Conservation (phyloP, 345 rosid genomes). For the Clarkia xantiana region DNA sequence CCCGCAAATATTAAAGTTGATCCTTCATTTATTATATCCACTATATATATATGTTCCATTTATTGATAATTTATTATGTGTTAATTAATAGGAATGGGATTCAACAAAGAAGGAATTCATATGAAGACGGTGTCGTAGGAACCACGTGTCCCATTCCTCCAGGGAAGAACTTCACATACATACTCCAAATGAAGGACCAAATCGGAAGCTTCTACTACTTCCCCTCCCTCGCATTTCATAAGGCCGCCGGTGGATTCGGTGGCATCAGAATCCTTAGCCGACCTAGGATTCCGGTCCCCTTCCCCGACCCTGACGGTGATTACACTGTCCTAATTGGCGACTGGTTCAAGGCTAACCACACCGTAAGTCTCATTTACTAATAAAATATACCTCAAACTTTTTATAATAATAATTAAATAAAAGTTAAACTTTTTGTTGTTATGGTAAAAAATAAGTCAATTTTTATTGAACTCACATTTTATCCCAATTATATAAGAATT, state of each 20-base stretch:
- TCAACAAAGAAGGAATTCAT: conserved; percentile 81
- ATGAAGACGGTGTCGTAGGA: conserved; percentile 62
- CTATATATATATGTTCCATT: not conserved
- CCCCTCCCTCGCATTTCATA: conserved; percentile 68
- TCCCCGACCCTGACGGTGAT: conserved; percentile 44
- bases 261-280: conserved; percentile 63
- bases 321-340: conserved; percentile 59
- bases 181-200: conserved; percentile 64
- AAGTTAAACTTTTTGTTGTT: too few species aligned
- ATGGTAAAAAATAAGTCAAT: too few species aligned
- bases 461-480: too few species aligned
- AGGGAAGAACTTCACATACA: conserved; percentile 69
- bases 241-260: conserved; percentile 67
- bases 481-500: too few species aligned
- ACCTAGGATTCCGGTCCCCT: conserved; percentile 57
- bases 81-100: conserved; percentile 43
- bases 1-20: not conserved
- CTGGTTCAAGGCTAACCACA: conserved; percentile 58
- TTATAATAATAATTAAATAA: too few species aligned
- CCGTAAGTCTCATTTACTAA: conserved; percentile 27
- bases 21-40: not conserved
- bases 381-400: too few species aligned
- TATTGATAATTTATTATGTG: not conserved
- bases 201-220: conserved; percentile 73
- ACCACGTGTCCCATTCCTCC: conserved; percentile 93